Conservation (phyloP, 805 yeast genomes). For the Isabelozyma gotoi region DNA sequence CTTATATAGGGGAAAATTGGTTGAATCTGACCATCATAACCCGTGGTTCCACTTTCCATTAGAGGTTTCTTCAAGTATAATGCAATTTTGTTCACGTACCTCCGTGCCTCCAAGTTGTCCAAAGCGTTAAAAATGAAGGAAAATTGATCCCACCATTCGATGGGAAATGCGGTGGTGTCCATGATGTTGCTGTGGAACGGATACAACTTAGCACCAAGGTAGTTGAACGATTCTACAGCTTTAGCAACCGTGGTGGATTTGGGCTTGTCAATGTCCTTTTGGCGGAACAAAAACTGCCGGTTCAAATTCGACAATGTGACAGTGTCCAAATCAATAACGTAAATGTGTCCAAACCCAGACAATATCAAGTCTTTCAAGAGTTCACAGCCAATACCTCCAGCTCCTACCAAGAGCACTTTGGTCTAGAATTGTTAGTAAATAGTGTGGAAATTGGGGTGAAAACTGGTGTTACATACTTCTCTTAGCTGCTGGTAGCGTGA, state of each 20-base stretch:
- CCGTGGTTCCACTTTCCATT: constrained; percentile 94
- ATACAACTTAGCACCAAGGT: constrained; percentile 55
- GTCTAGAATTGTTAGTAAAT: constrained; percentile 17
- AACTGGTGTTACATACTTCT: constrained; percentile 6
- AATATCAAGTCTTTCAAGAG: constrained; percentile 75
- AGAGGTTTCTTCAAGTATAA: constrained; percentile 72
- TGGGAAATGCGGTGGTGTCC: constrained; percentile 69
- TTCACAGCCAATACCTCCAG: constrained; percentile 97
- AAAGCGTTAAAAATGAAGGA: constrained; percentile 85
- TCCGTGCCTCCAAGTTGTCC: constrained; percentile 89
- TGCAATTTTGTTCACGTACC: constrained; percentile 83
- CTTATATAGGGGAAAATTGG: constrained; percentile 80
- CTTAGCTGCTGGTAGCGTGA: constrained; percentile 27
- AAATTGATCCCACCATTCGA: constrained; percentile 73
- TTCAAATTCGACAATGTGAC: constrained; percentile 90
- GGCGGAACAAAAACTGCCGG: constrained; percentile 88
- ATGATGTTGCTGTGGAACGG: constrained; percentile 88
- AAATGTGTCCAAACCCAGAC: constrained; percentile 82
- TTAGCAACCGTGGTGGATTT: constrained; percentile 82
- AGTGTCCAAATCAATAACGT: constrained; percentile 92
- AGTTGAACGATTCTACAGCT: constrained; percentile 75
- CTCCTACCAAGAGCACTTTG: constrained; percentile 82
- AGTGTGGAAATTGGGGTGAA: background rate
- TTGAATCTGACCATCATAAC: constrained; percentile 90
- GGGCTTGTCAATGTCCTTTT: constrained; percentile 84